Base-by-base conservation (phyloP, 495 filamentous ascomycete species). In the Podospora pseudopauciseta region DNA sequence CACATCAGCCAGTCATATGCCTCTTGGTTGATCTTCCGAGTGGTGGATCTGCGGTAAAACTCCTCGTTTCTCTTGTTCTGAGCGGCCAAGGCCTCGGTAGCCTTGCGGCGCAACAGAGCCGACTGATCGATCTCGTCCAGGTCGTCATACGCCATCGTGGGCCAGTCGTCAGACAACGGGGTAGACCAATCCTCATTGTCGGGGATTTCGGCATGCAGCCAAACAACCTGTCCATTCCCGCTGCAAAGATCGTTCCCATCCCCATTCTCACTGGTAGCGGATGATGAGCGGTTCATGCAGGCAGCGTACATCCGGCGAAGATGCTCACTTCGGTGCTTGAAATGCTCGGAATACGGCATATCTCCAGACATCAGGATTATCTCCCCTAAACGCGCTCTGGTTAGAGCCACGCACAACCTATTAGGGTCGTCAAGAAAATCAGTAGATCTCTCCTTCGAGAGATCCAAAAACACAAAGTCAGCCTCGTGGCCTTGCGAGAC, bases 391-490 rank as follows among this genome's bases (percentile, higher is more conserved):
- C 72, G 63, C 5, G 74, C 71, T 0, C 71, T 68, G 5, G 74
- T 74, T 6, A 70, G 11, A 6, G 68, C 72, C 0, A 74, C 74
- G 39, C 68, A 70, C 7, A 72, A 68, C 23, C 72, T 58, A 56
- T 75, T 67, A 0, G 66, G 60, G 2, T 73, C 60, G 19, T 73
- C 71, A 2, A 69, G 67, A 63, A 75, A 75, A 0, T 57, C 55
- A 2, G 65, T 68, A 0, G 65, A 53, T 0, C 18, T 28, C 9
- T 39, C 61, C 26, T 66, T 66, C 3, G 72, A 71, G 23, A 75
- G 55, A 64, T 77, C 75, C 15, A 77, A 55, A 61, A 74, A 69
- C 3, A 77, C 68, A n/a, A 75, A 65, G 26, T 77, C 75, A 4
- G 73, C 73, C 39, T 77, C 71, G 32, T 72, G 66, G 2, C 75